Conservation (phyloP, 306 rosid genomes). For the Heteromeles arbutifolia region DNA sequence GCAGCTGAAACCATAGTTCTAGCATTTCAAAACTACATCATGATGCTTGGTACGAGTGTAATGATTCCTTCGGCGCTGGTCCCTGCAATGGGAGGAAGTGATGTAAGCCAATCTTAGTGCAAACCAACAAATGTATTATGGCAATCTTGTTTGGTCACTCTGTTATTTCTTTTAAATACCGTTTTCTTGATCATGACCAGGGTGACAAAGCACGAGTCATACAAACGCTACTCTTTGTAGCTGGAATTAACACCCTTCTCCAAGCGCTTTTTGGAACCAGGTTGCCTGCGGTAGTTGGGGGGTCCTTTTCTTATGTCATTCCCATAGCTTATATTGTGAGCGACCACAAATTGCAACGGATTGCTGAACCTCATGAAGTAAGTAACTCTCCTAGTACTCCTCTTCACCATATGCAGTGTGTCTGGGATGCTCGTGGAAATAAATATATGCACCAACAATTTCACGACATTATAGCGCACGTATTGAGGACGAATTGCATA, state of each 20-base stretch:
- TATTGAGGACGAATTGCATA: background rate
- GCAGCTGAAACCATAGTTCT: conserved; percentile 83
- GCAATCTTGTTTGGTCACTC: background rate
- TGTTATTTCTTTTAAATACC: background rate
- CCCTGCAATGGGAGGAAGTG: conserved; percentile 89
- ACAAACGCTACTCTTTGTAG: conserved; percentile 87
- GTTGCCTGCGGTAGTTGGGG: conserved; percentile 93
- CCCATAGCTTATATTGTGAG: conserved; percentile 73
- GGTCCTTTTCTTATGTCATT: conserved; percentile 76
- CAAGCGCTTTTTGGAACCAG: conserved; percentile 97
- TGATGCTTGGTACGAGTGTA: conserved; percentile 93
- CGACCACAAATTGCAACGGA: conserved; percentile 65
- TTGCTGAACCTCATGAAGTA: conserved; percentile 72
- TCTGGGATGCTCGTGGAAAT: conserved; percentile 10
- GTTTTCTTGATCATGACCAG: conserved; percentile 38
- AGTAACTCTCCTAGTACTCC: conserved; percentile 17
- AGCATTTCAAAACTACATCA: conserved; percentile 92
- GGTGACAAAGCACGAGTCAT: conserved; percentile 90
- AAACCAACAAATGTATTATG: background rate
- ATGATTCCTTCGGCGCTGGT: conserved; percentile 83
- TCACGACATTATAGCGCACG: background rate
- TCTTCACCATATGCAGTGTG: background rate
- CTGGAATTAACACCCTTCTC: conserved; percentile 92
- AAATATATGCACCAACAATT: background rate
- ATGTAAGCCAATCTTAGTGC: conserved; percentile 46